Evolutionary conservation across 495 filamentous ascomycete species (phyloP).

Genomic region (Aspergillus ostianus): DNA sequence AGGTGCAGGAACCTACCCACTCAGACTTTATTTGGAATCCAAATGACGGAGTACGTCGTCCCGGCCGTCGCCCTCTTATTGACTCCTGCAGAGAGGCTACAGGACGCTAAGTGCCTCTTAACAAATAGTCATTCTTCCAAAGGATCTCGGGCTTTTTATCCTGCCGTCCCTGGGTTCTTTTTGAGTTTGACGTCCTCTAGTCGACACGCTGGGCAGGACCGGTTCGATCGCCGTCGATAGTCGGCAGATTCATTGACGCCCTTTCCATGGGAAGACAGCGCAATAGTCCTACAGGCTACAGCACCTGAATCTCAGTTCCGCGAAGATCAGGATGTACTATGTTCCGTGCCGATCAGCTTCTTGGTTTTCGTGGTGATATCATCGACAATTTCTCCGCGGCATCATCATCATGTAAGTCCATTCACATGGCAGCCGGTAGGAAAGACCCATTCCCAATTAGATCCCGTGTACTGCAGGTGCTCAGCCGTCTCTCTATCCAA

Average conservation of each 20-base stretch:
- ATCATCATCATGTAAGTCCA: background rate
- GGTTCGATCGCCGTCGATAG: slow-evolving; percentile 12
- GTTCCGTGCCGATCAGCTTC: background rate
- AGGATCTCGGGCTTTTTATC: background rate
- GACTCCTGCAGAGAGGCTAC: background rate
- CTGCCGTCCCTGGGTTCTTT: background rate
- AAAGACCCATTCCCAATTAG: no score
- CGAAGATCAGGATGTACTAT: background rate
- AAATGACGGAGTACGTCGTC: background rate
- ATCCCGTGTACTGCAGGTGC: background rate
- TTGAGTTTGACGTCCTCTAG: background rate
- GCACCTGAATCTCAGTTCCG: background rate
- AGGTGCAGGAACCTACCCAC: background rate
- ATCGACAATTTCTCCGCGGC: background rate
- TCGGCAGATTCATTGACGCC: slow-evolving; percentile 8
- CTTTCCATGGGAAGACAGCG: slow-evolving; percentile 11
- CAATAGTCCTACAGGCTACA: background rate
- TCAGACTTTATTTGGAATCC: no score
- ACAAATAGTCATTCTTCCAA: background rate
- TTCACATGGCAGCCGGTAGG: background rate
- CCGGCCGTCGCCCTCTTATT: background rate
- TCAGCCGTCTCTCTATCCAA: background rate
- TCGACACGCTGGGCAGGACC: background rate
- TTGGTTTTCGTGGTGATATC: background rate
- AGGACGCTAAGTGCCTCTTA: background rate